Base-by-base conservation (phyloP, 2,329 filamentous ascomycete species). In the Chalaropsis ovoidea region DNA sequence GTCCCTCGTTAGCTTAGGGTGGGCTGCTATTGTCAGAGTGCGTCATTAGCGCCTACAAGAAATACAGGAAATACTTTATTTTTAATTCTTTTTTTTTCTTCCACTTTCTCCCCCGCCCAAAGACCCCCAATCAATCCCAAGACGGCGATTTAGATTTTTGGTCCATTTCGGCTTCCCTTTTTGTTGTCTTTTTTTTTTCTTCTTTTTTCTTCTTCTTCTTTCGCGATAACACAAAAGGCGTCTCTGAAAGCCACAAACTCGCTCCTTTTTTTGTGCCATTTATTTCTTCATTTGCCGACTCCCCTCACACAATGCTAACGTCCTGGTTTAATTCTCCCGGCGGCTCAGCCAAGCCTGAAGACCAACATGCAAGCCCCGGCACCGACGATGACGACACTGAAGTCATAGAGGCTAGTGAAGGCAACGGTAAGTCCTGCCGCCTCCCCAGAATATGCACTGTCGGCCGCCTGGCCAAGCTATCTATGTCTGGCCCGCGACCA, bases 381-480 rank as follows among this genome's bases (percentile, higher is more conserved):
- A 77, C 79, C 45, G 71, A 69, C 65, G 77, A 78, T 68, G 86
- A 90, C 71, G 81, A 95, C 72, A 91, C 90, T 73, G 86, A 85
- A 66, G 82, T 93, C 68, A 86, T 96, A 72, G 91, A 95, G 77
- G 84, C 89, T 68, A 92, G 96, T 65, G 91, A 97, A 81, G 91
- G 92, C 77, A 96, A 93, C 82, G 88, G 90, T 95, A 77, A 75
- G 86, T 75, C 65, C 22, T 13, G 39, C 22, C 43, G n/a, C 43
- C 42, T 58, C 42, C 27, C 47, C 43, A 58, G 65, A 35, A 22
- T 52, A 19, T 24, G 3, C 47, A 27, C 19, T 13, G 24, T 35
- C 60, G 54, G 7, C 24, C 0, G 2, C 2, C 31, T 31, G 1
- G 24, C 27, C 13, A 19, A 2, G 47, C 10, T 52, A 15, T 7